These are phyloP conservation scores for Penicillium sp. DNA, from an alignment of 2,329 filamentous ascomycete species.

Conservation along the genomic window DNA sequence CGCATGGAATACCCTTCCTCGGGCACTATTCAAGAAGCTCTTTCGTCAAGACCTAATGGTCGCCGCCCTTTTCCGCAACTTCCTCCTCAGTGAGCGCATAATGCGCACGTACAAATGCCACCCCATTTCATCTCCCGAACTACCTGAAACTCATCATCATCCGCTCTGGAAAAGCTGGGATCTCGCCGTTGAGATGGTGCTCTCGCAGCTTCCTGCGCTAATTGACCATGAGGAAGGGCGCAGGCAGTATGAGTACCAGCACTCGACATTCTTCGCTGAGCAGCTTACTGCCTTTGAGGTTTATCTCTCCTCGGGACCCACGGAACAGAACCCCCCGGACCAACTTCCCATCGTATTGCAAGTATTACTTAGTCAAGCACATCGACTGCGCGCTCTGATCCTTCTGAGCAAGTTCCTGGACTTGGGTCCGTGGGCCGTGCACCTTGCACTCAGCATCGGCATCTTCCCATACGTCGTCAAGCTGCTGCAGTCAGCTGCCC, in stretches of 20 bases:
- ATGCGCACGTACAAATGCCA: conserved; percentile 97
- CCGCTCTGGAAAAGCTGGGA: conserved; percentile 98
- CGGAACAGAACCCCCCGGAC: conserved; percentile 82
- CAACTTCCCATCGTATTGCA: conserved; percentile 95
- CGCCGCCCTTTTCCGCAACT: conserved; percentile 94
- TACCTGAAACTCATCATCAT: conserved; percentile 94
- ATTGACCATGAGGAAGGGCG: conserved; percentile 72
- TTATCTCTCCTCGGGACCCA: conserved; percentile 80
- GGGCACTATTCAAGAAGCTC: conserved; percentile 90
- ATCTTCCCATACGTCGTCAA: conserved; percentile 99
- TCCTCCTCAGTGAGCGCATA: conserved; percentile 87
- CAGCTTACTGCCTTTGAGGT: conserved; percentile 97
- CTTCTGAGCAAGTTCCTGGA: conserved; percentile 91
- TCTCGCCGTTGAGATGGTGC: conserved; percentile 89
- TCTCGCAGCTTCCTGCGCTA: conserved; percentile 82
- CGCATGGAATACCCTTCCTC: conserved; percentile 91
- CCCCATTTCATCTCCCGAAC: conserved; percentile 82
- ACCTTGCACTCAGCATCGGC: conserved; percentile 92
- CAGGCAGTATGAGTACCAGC: conserved; percentile 83
- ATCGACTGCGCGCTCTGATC: conserved; percentile 85
- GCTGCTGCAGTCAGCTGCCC: conserved; percentile 87
- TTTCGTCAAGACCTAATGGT: conserved; percentile 98
- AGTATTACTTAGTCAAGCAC: conserved; percentile 91
- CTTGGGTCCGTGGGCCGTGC: conserved; percentile 96
- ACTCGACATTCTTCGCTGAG: conserved; percentile 94